Evolutionary conservation across 1,139 yeast genomes (phyloP).

Genomic region (Geotrichum candidum): DNA sequence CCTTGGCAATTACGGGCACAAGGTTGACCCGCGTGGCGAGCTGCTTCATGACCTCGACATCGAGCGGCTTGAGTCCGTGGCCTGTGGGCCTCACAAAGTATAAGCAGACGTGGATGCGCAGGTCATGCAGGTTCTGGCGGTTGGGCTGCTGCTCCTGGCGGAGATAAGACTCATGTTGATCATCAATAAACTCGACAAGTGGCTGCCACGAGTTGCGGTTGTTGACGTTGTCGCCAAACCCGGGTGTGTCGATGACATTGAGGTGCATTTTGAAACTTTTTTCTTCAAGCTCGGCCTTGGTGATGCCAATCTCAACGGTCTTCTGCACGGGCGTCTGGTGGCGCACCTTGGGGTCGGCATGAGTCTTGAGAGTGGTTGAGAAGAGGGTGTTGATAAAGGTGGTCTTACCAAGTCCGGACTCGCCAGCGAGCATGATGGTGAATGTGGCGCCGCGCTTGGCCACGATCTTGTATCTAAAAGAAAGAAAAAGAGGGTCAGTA

Average conservation of each 20-base stretch:
- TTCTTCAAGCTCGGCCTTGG: slow-evolving; percentile 89
- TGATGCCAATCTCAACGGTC: slow-evolving; percentile 86
- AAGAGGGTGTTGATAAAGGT: slow-evolving; percentile 91
- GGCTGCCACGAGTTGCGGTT: slow-evolving; percentile 93
- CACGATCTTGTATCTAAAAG: slow-evolving; percentile 68
- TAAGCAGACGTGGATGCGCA: slow-evolving; percentile 91
- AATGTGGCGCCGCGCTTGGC: slow-evolving; percentile 84
- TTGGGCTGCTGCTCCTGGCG: slow-evolving; percentile 94
- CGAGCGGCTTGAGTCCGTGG: slow-evolving; percentile 88
- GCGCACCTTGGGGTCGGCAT: slow-evolving; percentile 59
- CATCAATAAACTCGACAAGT: slow-evolving; percentile 88
- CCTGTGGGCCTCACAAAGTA: slow-evolving; percentile 97
- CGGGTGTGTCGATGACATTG: slow-evolving; percentile 93
- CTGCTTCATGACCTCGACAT: slow-evolving; percentile 87
- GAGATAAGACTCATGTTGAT: slow-evolving; percentile 92
- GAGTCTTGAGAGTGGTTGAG: slow-evolving; percentile 50
- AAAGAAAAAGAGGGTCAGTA: too few relatives aligned
- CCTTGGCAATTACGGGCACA: slow-evolving; percentile 91
- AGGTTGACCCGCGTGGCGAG: slow-evolving; percentile 84
- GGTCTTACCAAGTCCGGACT: slow-evolving; percentile 83
- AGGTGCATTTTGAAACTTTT: slow-evolving; percentile 80
- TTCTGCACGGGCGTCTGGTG: slow-evolving; percentile 66
- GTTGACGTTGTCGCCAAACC: slow-evolving; percentile 94
- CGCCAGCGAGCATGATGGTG: slow-evolving; percentile 94
- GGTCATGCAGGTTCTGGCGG: slow-evolving; percentile 53